phyloP scores from a whole-genome alignment of 1,284 basidiomycete genomes.

The Ceraceosorus guamensis region DNA sequence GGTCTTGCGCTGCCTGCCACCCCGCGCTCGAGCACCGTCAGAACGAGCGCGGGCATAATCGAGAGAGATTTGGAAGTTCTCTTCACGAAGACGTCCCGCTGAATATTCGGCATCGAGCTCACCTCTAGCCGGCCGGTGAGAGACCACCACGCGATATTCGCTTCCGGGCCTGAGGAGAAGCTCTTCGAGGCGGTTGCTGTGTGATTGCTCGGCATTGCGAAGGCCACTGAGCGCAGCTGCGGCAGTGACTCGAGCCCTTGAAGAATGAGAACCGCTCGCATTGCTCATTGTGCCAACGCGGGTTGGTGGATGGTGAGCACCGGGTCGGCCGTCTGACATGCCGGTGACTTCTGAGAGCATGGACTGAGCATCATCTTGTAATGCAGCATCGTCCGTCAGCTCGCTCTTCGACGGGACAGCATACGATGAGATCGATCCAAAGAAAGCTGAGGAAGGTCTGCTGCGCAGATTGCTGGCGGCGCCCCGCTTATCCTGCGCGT shows the following conservation, averaged over 20 bases:
- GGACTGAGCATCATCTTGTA: too few relatives aligned
- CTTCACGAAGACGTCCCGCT: conserved; percentile 49
- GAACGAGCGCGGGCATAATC: conserved; percentile 47
- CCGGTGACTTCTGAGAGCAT: too few relatives aligned
- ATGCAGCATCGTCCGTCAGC: too few relatives aligned
- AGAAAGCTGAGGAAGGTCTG: too few relatives aligned
- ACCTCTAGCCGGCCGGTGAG: conserved; percentile 50
- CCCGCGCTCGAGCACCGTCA: conserved; percentile 31
- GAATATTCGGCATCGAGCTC: conserved; percentile 33
- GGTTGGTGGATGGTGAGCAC: too few relatives aligned
- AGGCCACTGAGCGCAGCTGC: conserved; percentile 12
- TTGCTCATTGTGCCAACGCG: too few relatives aligned
- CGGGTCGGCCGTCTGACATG: too few relatives aligned
- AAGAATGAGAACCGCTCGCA: too few relatives aligned
- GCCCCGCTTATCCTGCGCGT: too few relatives aligned
- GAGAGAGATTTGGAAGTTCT: conserved; percentile 51
- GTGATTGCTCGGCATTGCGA: conserved; percentile 38
- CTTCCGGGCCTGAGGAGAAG: conserved; percentile 53
- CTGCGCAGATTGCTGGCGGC: too few relatives aligned
- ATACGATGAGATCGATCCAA: too few relatives aligned
- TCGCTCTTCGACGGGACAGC: too few relatives aligned
- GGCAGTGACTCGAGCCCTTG: background rate
- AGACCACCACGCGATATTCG: conserved; percentile 53
- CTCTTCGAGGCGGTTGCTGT: conserved; percentile 52
- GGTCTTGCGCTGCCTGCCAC: conserved; percentile 45